phyloP scores from a whole-genome alignment of 176 grass and related monocot genomes.

The Zoysia japonica region DNA sequence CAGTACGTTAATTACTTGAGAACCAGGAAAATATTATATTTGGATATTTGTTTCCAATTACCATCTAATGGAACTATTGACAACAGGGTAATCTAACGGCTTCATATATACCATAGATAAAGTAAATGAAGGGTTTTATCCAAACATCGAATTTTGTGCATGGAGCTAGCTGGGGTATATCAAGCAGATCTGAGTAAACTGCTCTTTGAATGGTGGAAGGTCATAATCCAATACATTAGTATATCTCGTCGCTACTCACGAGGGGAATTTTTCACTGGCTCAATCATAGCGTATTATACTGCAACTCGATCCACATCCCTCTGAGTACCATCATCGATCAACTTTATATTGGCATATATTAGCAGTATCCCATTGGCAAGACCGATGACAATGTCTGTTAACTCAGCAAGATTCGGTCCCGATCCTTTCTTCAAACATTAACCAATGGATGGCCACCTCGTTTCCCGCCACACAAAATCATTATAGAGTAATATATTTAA shows the following conservation, averaged over 20 bases:
- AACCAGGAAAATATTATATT: too few species aligned
- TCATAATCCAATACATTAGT: background rate
- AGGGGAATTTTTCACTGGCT: background rate
- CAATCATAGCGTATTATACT: background rate
- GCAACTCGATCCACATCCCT: background rate
- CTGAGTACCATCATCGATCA: background rate
- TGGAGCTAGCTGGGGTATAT: too few species aligned
- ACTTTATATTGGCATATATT: background rate
- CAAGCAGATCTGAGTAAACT: too few species aligned
- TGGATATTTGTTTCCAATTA: too few species aligned
- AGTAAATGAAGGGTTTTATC: too few species aligned
- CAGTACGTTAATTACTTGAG: background rate
- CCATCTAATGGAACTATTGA: too few species aligned
- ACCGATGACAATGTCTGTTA: conserved; percentile 24
- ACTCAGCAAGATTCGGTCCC: background rate
- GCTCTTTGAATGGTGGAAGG: background rate
- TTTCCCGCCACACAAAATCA: background rate
- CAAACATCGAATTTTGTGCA: too few species aligned
- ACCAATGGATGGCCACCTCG: background rate
- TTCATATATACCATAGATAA: background rate
- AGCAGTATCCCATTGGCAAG: conserved; percentile 11
- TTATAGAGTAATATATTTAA: background rate
- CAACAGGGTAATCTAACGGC: background rate
- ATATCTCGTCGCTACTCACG: background rate
- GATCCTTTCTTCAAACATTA: background rate